Conservation (phyloP, 2,329 filamentous ascomycete genomes). For the Aureobasidium mangrovei region DNA sequence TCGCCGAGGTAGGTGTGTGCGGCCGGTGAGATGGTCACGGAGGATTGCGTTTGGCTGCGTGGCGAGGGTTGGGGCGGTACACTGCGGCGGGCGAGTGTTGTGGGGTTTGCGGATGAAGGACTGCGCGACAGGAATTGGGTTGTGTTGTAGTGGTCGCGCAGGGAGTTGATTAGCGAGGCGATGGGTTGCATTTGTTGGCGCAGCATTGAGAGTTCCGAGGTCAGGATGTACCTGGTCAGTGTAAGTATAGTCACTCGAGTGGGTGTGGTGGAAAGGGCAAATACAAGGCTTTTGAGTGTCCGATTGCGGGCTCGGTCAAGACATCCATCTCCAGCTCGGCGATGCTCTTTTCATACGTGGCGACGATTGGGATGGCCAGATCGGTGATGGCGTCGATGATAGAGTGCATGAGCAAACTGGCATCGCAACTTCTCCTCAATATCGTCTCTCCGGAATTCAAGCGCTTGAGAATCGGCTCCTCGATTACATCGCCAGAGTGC, state of each 20-base stretch:
- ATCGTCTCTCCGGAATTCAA: slow-evolving; percentile 70
- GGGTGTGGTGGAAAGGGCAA: background rate
- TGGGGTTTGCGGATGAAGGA: slow-evolving; percentile 25
- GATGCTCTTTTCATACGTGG: slow-evolving; percentile 79
- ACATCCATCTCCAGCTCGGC: slow-evolving; percentile 81
- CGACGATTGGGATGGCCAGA: slow-evolving; percentile 72
- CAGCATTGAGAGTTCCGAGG: slow-evolving; percentile 71
- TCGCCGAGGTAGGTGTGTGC: slow-evolving; percentile 82
- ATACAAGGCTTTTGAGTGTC: slow-evolving; percentile 60
- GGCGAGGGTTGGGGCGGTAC: background rate
- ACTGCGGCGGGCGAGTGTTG: slow-evolving; percentile 15
- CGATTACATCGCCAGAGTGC: slow-evolving; percentile 73
- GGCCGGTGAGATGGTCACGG: slow-evolving; percentile 68
- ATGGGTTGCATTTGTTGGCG: slow-evolving; percentile 76
- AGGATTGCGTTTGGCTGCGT: slow-evolving; percentile 24
- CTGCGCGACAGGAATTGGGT: background rate
- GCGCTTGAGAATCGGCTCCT: slow-evolving; percentile 70
- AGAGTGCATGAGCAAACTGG: slow-evolving; percentile 78
- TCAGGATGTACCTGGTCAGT: slow-evolving; percentile 53
- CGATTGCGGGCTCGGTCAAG: slow-evolving; percentile 67
- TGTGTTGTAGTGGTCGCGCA: slow-evolving; percentile 60
- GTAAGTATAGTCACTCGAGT: background rate
- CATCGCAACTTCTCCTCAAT: slow-evolving; percentile 74
- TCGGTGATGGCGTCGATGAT: slow-evolving; percentile 89
- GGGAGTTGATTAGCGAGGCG: slow-evolving; percentile 66